phyloP scores from a whole-genome alignment of 495 filamentous ascomycete species.

The Xylaria flabelliformis region DNA sequence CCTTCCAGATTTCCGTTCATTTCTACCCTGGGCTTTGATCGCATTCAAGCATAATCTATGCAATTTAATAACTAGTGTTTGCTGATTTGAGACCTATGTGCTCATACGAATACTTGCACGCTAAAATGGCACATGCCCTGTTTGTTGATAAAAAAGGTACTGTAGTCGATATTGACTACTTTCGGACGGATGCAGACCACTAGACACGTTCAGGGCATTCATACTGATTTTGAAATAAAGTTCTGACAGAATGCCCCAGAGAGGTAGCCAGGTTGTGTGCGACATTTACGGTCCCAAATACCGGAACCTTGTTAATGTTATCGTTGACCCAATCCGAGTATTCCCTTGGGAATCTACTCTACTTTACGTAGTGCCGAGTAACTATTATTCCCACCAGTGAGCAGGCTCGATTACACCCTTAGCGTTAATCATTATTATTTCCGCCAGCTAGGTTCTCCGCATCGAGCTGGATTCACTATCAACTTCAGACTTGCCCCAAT shows the following conservation, averaged over 20 bases:
- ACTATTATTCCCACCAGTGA: slow-evolving; percentile 1
- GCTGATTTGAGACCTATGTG: not conserved
- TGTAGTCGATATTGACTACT: not conserved
- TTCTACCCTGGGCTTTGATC: not conserved
- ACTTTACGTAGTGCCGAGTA: too few relatives aligned
- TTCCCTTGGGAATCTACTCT: not conserved
- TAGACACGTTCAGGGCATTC: not conserved
- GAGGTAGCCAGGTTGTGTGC: not conserved
- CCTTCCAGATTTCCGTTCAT: not conserved
- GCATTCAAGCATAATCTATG: not conserved
- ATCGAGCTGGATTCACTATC: not conserved
- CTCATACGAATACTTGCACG: not conserved
- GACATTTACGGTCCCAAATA: not conserved
- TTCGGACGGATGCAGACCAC: not conserved
- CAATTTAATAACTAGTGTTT: not conserved
- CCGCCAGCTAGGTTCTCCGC: not conserved
- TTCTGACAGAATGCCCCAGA: not conserved
- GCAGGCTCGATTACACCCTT: not conserved
- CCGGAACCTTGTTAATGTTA: not conserved
- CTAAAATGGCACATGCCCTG: not conserved
- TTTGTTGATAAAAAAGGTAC: not conserved
- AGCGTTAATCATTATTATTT: too few relatives aligned
- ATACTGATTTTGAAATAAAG: not conserved
- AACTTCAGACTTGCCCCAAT: not conserved
- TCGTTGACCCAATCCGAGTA: not conserved